Evolutionary conservation across 75 land plant species (phyloP).

Genomic region (Cryptomeria japonica): DNA sequence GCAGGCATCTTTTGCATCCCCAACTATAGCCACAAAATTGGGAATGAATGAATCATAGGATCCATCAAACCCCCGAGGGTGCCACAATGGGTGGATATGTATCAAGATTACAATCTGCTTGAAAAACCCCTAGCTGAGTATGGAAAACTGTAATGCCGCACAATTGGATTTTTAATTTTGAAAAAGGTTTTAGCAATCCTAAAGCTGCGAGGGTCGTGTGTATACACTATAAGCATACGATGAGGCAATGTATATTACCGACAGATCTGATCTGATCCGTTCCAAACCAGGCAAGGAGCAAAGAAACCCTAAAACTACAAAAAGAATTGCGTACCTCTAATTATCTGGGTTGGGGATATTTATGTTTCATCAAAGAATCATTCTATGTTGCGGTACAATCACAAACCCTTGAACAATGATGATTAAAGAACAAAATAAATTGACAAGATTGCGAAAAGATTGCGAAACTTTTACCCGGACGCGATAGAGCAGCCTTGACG

Average conservation of each 20-base stretch:
- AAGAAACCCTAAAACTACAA: background rate
- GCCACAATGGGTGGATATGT: background rate
- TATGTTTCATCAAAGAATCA: background rate
- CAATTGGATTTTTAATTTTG: too few species aligned
- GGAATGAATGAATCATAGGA: background rate
- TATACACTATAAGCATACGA: background rate
- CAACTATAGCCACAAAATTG: background rate
- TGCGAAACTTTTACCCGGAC: background rate
- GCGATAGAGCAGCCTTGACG: background rate
- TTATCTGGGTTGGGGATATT: background rate
- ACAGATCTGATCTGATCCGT: background rate
- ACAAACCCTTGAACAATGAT: background rate
- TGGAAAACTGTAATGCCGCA: too few species aligned
- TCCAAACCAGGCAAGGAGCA: background rate
- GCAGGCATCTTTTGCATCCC: background rate
- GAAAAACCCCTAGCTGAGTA: background rate
- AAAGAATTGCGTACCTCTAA: background rate
- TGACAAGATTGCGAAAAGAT: background rate
- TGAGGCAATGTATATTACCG: background rate
- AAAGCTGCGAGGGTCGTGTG: background rate
- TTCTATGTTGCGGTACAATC: background rate
- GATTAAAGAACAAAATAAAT: background rate
- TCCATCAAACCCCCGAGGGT: background rate
- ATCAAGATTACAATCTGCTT: background rate
- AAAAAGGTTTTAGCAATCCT: background rate